phyloP scores from a whole-genome alignment of 179 eudicot genomes.

The Pouteria campechiana region DNA sequence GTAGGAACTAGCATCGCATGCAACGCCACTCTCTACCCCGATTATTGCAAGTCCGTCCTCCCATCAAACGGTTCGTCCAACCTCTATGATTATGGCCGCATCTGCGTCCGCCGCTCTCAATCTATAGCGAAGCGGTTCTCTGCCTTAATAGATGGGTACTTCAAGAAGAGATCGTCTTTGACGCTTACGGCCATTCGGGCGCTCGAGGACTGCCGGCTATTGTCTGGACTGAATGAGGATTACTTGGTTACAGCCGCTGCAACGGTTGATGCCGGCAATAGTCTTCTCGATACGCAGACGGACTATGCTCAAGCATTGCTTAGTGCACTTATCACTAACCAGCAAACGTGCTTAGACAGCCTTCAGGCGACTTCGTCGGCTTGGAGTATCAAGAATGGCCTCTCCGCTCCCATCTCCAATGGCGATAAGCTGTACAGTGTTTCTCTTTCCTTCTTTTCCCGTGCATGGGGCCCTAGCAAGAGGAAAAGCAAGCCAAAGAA shows the following conservation, averaged over 20 bases:
- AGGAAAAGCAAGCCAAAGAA: background rate
- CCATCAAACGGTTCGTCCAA: background rate
- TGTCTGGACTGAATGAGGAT: conserved; percentile 11
- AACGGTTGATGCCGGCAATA: background rate
- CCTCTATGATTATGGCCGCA: conserved; percentile 11
- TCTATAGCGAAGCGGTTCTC: conserved; percentile 4
- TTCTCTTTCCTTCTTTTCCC: conserved; percentile 19
- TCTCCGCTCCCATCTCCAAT: conserved; percentile 6
- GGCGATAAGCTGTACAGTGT: conserved; percentile 17
- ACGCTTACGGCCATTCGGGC: conserved; percentile 4
- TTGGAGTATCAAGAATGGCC: background rate
- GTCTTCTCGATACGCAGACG: background rate
- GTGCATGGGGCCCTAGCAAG: conserved; percentile 16
- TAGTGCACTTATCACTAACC: conserved; percentile 32
- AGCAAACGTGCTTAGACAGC: conserved; percentile 32
- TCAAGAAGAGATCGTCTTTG: background rate
- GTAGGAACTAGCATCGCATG: conserved; percentile 5
- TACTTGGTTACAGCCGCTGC: conserved; percentile 9
- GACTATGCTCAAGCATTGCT: conserved; percentile 19
- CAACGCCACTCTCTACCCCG: conserved; percentile 16
- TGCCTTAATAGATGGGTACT: conserved; percentile 11
- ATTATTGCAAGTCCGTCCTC: conserved; percentile 16
- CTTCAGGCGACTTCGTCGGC: conserved; percentile 2
- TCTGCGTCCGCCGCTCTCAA: conserved; percentile 9
- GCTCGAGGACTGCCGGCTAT: conserved; percentile 20